Conservation (phyloP, 2,329 filamentous ascomycete species). For the Exserohilum rostratum region DNA sequence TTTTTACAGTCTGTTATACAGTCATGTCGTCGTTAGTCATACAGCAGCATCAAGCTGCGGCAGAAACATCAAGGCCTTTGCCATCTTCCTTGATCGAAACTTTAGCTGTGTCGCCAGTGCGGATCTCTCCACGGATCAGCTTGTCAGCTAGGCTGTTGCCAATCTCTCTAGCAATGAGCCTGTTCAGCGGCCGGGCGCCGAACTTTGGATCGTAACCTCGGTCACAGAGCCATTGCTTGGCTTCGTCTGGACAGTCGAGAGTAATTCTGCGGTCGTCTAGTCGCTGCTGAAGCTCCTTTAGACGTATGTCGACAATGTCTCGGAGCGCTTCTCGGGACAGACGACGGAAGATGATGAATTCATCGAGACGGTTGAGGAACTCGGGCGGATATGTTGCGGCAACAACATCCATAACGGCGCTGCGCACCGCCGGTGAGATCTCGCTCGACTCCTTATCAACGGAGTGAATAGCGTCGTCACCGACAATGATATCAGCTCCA, state of each 20-base stretch:
- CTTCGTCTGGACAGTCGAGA: conserved; percentile 71
- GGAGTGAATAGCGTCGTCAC: conserved; percentile 68
- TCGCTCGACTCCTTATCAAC: conserved; percentile 64
- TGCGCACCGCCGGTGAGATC: conserved; percentile 74
- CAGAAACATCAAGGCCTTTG: conserved; percentile 34
- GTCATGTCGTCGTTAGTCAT: conserved; percentile 28
- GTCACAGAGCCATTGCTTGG: conserved; percentile 86
- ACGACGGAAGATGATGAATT: conserved; percentile 94
- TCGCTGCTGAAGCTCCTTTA: conserved; percentile 80
- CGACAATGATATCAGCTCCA: conserved; percentile 88
- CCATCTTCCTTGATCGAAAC: conserved; percentile 68
- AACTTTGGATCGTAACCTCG: conserved; percentile 90
- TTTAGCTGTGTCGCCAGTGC: conserved; percentile 73
- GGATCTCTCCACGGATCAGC: conserved; percentile 86
- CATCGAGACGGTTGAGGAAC: conserved; percentile 95
- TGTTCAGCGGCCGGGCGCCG: conserved; percentile 87
- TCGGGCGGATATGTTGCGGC: conserved; percentile 78
- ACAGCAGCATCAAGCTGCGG: conserved; percentile 13
- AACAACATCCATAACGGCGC: conserved; percentile 88
- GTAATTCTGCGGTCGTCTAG: conserved; percentile 85
- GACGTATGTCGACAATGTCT: conserved; percentile 91
- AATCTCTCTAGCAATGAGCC: conserved; percentile 88
- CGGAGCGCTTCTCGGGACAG: conserved; percentile 78
- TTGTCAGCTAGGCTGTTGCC: conserved; percentile 86
- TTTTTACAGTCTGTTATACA: conserved; percentile 23